A percentile compares a stretch with the other conserved stretches of the same genome.
Evolutionary conservation across 2,329 filamentous ascomycete species (phyloP).

Genomic region (Helotiales sp.): DNA sequence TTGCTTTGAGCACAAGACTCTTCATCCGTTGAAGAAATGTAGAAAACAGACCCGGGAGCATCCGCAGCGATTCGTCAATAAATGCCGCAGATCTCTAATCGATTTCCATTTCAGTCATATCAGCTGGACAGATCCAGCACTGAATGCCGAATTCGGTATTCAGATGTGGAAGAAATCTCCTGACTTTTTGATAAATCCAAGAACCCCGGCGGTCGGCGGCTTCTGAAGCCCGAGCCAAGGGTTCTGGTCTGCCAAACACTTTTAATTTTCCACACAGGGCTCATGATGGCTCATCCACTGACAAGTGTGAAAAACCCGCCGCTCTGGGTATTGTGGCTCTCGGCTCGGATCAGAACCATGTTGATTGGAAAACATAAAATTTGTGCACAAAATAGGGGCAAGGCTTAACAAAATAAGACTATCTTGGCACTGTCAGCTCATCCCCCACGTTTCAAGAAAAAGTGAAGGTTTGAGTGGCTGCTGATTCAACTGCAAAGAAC

Average conservation of each 20-base stretch:
- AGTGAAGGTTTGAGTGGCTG: not conserved
- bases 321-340: constrained; percentile 6
- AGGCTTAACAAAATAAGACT: not conserved
- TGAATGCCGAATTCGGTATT: not conserved
- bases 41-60: constrained; percentile 11
- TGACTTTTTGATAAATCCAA: not conserved
- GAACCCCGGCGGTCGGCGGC: constrained; percentile 1
- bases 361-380: constrained; percentile 1
- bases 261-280: not conserved
- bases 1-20: constrained; percentile 1
- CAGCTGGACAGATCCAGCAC: constrained; percentile 16
- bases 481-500: not conserved
- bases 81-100: constrained; percentile 28
- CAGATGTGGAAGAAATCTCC: not conserved
- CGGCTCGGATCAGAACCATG: constrained; percentile 3
- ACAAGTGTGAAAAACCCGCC: not conserved
- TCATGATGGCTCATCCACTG: constrained; percentile 2
- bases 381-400: constrained; percentile 4
- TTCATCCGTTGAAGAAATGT: not conserved
- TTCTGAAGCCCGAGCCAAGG: not conserved
- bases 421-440: constrained; percentile 13
- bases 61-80: constrained; percentile 19
- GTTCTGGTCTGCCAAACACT: not conserved
- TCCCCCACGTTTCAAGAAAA: not conserved
- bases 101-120: constrained; percentile 17